phyloP scores from a whole-genome alignment of 2,329 filamentous ascomycete genomes.

The Nigrograna mackinnonii region DNA sequence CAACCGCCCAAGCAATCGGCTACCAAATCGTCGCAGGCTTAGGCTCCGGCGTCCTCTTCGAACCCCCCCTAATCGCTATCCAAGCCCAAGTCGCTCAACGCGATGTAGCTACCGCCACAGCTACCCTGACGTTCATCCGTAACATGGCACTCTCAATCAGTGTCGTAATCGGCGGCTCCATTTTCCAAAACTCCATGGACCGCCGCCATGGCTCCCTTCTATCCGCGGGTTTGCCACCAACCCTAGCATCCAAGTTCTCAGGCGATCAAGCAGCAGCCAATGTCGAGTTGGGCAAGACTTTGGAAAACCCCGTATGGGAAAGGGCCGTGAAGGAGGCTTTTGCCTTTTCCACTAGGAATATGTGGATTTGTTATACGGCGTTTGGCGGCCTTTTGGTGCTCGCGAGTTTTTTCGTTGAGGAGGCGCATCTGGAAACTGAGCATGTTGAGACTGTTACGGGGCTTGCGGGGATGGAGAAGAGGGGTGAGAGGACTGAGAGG shows the following conservation, averaged over 20 bases:
- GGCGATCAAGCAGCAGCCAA: constrained; percentile 64
- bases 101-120: constrained; percentile 56
- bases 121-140: constrained; percentile 54
- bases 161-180: constrained; percentile 54
- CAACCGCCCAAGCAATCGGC: constrained; percentile 44
- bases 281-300: constrained; percentile 56
- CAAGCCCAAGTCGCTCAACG: constrained; percentile 57
- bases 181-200: constrained; percentile 65
- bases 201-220: constrained; percentile 52
- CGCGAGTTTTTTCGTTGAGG: constrained; percentile 42
- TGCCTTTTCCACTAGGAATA: constrained; percentile 46
- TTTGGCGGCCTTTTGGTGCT: constrained; percentile 42
- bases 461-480: constrained; percentile 36
- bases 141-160: constrained; percentile 51
- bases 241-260: constrained; percentile 55
- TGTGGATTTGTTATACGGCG: constrained; percentile 54
- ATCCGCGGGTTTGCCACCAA: constrained; percentile 52
- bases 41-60: constrained; percentile 57
- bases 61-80: constrained; percentile 59
- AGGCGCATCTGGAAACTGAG: constrained; percentile 44
- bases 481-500: no score
- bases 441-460: constrained; percentile 54
- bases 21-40: constrained; percentile 56
- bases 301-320: constrained; percentile 52
- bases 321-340: constrained; percentile 46